A percentile compares a stretch with the other conserved stretches of the same genome.
Evolutionary conservation across 345 rosid genomes (phyloP).

Genomic region (Leavenworthia alabamica): DNA sequence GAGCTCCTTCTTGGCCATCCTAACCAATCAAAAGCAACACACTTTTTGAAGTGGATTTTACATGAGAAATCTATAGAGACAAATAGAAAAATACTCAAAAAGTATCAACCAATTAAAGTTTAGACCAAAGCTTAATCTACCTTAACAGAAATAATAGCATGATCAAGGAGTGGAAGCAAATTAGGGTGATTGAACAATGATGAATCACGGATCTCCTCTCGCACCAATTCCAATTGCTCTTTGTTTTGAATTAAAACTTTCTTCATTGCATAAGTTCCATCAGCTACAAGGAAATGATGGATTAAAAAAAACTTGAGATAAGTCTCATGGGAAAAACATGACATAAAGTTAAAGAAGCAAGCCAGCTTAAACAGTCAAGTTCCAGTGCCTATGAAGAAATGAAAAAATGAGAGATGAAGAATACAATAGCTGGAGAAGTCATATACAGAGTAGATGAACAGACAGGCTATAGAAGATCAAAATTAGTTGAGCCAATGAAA

Average conservation of each 20-base stretch:
- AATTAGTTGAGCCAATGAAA: not conserved
- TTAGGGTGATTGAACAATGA: conserved; percentile 80
- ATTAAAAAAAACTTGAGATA: not conserved
- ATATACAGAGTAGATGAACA: no score
- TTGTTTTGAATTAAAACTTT: conserved; percentile 85
- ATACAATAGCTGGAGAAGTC: no score
- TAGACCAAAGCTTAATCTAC: conserved; percentile 31
- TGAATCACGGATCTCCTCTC: conserved; percentile 90
- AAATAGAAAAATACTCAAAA: not conserved
- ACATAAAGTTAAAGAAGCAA: conserved; percentile 1
- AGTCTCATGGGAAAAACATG: not conserved
- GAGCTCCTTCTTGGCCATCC: conserved; percentile 69
- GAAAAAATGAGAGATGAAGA: no score
- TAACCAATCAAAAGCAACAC: conserved; percentile 28
- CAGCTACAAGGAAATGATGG: conserved; percentile 47
- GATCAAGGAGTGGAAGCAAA: conserved; percentile 95
- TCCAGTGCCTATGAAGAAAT: not conserved
- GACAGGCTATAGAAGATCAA: not conserved
- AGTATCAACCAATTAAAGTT: not conserved
- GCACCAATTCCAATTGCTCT: conserved; percentile 82
- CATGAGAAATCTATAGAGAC: not conserved
- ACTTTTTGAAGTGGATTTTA: no score
- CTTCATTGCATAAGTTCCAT: conserved; percentile 95
- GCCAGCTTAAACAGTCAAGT: not conserved
- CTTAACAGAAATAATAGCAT: conserved; percentile 85